These are phyloP conservation scores for Pinus tabuliformis DNA, from an alignment of 75 land plant genomes.

Conservation along the genomic window DNA sequence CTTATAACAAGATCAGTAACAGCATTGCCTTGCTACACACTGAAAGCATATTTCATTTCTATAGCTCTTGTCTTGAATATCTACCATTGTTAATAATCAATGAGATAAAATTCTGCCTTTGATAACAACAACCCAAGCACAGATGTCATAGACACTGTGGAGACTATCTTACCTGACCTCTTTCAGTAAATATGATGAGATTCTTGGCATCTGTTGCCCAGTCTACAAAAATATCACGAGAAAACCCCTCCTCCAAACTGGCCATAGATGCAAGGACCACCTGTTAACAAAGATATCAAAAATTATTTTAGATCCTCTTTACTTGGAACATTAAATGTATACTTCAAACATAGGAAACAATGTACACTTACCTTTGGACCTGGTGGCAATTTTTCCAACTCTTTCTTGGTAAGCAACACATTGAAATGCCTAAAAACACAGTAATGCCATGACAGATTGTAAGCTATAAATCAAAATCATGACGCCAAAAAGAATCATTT, in stretches of 20 bases:
- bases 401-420: conserved; percentile 56
- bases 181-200: conserved; percentile 87
- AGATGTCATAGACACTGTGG: background rate
- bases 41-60: too few relatives aligned
- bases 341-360: background rate
- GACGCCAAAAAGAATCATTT: background rate
- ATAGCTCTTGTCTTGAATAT: background rate
- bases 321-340: background rate
- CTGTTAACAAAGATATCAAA: conserved; percentile 32
- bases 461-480: background rate
- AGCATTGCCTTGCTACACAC: too few relatives aligned
- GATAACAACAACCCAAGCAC: background rate
- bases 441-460: background rate
- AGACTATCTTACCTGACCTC: conserved; percentile 69
- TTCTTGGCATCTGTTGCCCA: conserved; percentile 86
- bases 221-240: conserved; percentile 90
- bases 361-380: conserved; percentile 72
- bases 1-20: too few relatives aligned
- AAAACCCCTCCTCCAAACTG: conserved; percentile 91
- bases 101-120: background rate
- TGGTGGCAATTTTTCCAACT: conserved; percentile 68
- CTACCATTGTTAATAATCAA: background rate
- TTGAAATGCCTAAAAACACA: conserved; percentile 54
- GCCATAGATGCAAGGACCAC: conserved; percentile 96
- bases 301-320: background rate